phyloP scores from a whole-genome alignment of 2,329 filamentous ascomycete species.

The Sporothrix dimorphospora region DNA sequence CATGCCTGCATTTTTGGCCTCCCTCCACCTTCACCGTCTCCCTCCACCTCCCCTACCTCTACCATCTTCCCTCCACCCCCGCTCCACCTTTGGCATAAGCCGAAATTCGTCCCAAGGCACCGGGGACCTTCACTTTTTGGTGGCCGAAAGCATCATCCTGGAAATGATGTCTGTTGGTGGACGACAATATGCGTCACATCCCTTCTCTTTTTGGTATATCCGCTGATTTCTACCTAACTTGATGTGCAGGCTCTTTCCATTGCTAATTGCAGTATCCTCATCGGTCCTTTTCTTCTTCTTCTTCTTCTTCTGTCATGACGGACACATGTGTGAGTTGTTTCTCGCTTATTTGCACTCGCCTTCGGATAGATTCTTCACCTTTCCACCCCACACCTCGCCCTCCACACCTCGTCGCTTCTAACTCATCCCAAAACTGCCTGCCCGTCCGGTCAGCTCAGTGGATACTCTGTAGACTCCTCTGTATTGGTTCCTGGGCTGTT shows the following conservation, averaged over 20 bases:
- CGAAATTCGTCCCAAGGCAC: not conserved
- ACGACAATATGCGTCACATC: too few relatives aligned
- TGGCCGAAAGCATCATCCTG: not conserved
- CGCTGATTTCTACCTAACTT: too few relatives aligned
- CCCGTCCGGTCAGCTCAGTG: not conserved
- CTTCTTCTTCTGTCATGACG: not conserved
- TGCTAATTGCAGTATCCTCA: too few relatives aligned
- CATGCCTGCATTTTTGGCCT: not conserved
- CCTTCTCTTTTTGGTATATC: too few relatives aligned
- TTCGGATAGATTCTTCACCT: not conserved
- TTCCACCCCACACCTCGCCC: not conserved
- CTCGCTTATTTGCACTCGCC: not conserved
- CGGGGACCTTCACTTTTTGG: not conserved
- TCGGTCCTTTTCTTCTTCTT: not conserved
- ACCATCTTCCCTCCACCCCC: not conserved
- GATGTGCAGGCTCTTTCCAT: too few relatives aligned
- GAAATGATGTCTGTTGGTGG: too few relatives aligned
- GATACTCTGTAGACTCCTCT: not conserved
- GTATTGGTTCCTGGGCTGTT: not conserved
- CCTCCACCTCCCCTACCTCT: too few relatives aligned
- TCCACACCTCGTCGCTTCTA: not conserved
- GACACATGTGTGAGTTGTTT: not conserved
- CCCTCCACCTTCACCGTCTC: not conserved
- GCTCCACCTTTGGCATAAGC: not conserved
- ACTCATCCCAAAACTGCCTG: too few relatives aligned